Conservation (phyloP, 192 early-diverging fungal species). For the Podila clonocystis region DNA sequence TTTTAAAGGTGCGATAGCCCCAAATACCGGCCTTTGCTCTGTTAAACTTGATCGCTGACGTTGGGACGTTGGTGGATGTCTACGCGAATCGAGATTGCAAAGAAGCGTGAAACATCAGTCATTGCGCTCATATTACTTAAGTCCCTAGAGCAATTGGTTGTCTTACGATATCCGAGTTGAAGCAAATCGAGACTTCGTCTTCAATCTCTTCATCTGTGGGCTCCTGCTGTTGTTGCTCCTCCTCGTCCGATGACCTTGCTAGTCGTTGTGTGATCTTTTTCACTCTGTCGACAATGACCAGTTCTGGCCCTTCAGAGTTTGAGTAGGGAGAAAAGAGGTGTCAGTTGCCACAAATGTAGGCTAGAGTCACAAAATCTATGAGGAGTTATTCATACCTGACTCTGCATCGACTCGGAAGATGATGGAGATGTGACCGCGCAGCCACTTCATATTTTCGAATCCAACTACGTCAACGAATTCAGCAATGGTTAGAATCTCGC, state of each 20-base stretch:
- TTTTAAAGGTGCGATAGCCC: conserved; percentile 41
- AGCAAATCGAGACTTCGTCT: conserved; percentile 44
- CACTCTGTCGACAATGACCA: conserved; percentile 40
- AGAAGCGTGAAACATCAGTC: no score
- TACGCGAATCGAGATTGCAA: neutral
- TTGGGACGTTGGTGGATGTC: conserved; percentile 46
- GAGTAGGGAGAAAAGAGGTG: no score
- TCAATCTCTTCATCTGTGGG: conserved; percentile 39
- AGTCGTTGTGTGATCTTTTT: conserved; percentile 47
- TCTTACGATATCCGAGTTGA: conserved; percentile 41
- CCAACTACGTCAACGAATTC: conserved; percentile 18
- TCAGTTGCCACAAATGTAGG: neutral
- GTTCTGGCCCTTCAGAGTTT: conserved; percentile 23
- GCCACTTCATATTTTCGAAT: conserved; percentile 49
- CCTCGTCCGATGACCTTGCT: conserved; percentile 30
- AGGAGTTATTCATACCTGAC: conserved; percentile 7
- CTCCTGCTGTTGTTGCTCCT: conserved; percentile 11
- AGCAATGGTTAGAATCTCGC: neutral
- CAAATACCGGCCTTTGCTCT: conserved; percentile 43
- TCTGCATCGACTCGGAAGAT: conserved; percentile 43
- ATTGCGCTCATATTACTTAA: no score
- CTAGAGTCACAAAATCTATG: neutral
- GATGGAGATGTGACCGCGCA: conserved; percentile 50
- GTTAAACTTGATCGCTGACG: conserved; percentile 47
- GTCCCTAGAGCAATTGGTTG: no score